Base-by-base conservation (phyloP, 495 filamentous ascomycete genomes). In the Xylaria curta region DNA sequence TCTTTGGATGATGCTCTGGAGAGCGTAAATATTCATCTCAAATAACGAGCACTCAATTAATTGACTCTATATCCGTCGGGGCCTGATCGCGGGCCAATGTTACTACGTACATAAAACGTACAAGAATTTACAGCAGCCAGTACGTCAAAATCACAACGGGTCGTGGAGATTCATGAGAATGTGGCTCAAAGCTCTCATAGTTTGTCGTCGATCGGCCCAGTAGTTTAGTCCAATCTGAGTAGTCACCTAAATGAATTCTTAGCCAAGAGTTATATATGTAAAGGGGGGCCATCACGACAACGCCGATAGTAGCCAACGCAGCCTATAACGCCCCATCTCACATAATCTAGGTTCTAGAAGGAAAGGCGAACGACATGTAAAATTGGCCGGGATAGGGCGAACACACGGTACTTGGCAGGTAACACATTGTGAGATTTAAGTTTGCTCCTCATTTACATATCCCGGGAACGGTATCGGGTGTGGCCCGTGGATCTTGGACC, bases 31-130 rank as follows among this genome's bases (percentile, higher is more conserved):
- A 91, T 98, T 54, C 92, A 97, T 75, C 85, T 99, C 4, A 94
- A 99, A 98, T 81, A 98, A 97, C 83, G 97, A 98, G 80, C 97
- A 98, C 82, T 92, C 94, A 33, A 93, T 98, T 74, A 33, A 93
- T 98, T 74, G 15, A 49, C 26, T 67, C 49, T 13, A 31, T 36
- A 42, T 56, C 49, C 0, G 42, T 26, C 24, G 94, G 94, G 68
- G 83, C 86, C 13, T 92, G 93, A 58, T 87, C 87, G 66, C 91
- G 94, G 62, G 91, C 92, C 74, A 97, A 96, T 85, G 95, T 94
- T 49, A 95, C 93, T 19, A 94, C 94, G 15, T 99, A 94, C 75
- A 97, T 99, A 70, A 92, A 98, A 81, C 97, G 38, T 42, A 42
- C 10, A 42, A 94, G 80, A 92, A 0, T 89, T 51, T 88, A 54